Base-by-base conservation (phyloP, 176 grass and related monocot genomes). In the Lolium perenne region DNA sequence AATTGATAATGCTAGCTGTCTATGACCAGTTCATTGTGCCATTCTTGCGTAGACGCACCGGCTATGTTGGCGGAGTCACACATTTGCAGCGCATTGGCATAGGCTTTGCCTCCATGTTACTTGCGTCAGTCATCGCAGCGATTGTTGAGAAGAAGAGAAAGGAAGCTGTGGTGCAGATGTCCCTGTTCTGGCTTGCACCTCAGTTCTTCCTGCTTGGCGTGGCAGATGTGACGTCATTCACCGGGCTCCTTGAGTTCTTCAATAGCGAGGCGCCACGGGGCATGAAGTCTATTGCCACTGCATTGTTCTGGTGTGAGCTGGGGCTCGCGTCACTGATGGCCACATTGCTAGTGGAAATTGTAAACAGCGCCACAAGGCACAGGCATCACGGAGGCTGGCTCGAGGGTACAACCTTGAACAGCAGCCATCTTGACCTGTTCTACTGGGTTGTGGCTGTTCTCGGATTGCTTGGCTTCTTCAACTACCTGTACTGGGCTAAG, bases 171-270 rank as follows among this genome's bases (percentile, higher is more conserved):
- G 4, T 77, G 18, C 74, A 78, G 10, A 93, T 97, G 74, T 85
- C 90, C 0, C 78, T 93, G 61, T 86, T 97, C 86, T 94, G 92
- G 95, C 74, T 97, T 10, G 77, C 85, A 45, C 76, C 86, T 13
- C 92, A 97, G 67, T 97, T 90, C 83, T 89, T 97, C 57, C 84
- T 92, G 16, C 56, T 97, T 1, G 90, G 95, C 20, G 81, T 91
- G 0, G 80, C 85, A 35, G 95, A 94, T 68, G 85, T 94, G 25
- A 94, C 92, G 55, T 88, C 95, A 10, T 85, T 94, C 55, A 90
- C 89, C 0, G 95, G 95, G 23, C 75, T 94, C 53, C 84, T 94
- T 0, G 94, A 97, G 74, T 97, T 92, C 87, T 97, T 97, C 83
- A 97, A 74, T 79, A 84, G 88, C 2, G 87, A 97, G 66, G 88